phyloP scores from a whole-genome alignment of 805 yeast species.

The Candida krabiensis region DNA sequence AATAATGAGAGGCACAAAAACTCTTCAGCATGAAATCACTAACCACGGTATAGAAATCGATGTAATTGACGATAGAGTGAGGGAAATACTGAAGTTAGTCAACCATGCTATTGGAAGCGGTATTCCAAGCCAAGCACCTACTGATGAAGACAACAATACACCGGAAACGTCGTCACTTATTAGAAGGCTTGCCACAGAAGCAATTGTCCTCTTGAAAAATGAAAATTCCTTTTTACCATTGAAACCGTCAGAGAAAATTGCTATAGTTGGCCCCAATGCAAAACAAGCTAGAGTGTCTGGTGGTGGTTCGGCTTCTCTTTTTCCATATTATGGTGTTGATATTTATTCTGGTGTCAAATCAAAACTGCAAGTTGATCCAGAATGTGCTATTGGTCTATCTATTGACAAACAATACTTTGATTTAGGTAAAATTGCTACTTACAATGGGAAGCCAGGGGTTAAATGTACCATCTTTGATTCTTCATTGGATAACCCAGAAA shows the following conservation, averaged over 20 bases:
- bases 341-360: slow-evolving; percentile 13
- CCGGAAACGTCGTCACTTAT: slow-evolving; percentile 44
- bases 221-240: slow-evolving; percentile 47
- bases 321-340: slow-evolving; percentile 17
- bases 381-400: slow-evolving; percentile 36
- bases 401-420: slow-evolving; percentile 11
- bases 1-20: slow-evolving; percentile 39
- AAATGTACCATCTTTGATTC: slow-evolving; percentile 26
- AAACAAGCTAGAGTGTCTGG: slow-evolving; percentile 50
- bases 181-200: slow-evolving; percentile 46
- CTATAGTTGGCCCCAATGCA: slow-evolving; percentile 62
- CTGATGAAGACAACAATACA: slow-evolving; percentile 40
- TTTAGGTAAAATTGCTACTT: slow-evolving; percentile 11
- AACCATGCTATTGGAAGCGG: slow-evolving; percentile 42
- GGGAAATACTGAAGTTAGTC: slow-evolving; percentile 46
- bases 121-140: slow-evolving; percentile 40
- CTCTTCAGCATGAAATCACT: slow-evolving; percentile 40
- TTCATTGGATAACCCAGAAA: slow-evolving; percentile 19
- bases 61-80: slow-evolving; percentile 46
- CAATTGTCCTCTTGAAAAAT: slow-evolving; percentile 58
- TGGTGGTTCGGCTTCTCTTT: slow-evolving; percentile 56
- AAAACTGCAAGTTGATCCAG: slow-evolving; percentile 20
- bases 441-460: slow-evolving; percentile 25
- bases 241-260: slow-evolving; percentile 38
- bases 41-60: slow-evolving; percentile 40